Conservation (phyloP, 352 stramenopile species). For the Phytophthora agathidicida region DNA sequence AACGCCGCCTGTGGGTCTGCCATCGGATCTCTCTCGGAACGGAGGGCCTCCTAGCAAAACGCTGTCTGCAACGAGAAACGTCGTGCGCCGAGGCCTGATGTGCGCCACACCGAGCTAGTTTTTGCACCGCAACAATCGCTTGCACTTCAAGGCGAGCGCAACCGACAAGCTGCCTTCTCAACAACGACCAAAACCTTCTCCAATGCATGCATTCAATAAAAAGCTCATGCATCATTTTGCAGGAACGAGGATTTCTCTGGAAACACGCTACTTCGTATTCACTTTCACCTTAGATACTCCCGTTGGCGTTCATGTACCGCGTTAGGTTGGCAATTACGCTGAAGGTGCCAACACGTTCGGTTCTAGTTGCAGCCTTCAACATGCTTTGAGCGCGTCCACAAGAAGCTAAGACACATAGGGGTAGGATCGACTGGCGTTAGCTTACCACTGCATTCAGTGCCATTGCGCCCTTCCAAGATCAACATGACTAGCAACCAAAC, state of each 20-base stretch:
- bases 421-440: background rate
- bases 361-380: too few relatives aligned
- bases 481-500: too few relatives aligned
- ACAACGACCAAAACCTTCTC: too few relatives aligned
- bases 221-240: too few relatives aligned
- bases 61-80: slow-evolving; percentile 24
- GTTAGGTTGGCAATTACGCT: too few relatives aligned
- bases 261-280: too few relatives aligned
- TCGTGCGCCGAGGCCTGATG: slow-evolving; percentile 12
- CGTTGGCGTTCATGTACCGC: too few relatives aligned
- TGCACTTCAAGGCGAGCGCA: slow-evolving; percentile 16
- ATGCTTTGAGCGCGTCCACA: slow-evolving; percentile 2
- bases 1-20: slow-evolving; percentile 18
- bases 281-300: too few relatives aligned
- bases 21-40: slow-evolving; percentile 20
- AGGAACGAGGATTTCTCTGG: background rate
- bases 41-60: slow-evolving; percentile 6
- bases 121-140: slow-evolving; percentile 13
- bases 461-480: background rate
- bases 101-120: slow-evolving; percentile 28
- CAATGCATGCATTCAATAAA: too few relatives aligned
- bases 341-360: too few relatives aligned
- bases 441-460: too few relatives aligned
- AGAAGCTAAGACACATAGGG: slow-evolving; percentile 1
- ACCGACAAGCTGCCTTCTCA: too few relatives aligned